Conservation (phyloP, 2,329 filamentous ascomycete species). For the Ophiostoma piceae region DNA sequence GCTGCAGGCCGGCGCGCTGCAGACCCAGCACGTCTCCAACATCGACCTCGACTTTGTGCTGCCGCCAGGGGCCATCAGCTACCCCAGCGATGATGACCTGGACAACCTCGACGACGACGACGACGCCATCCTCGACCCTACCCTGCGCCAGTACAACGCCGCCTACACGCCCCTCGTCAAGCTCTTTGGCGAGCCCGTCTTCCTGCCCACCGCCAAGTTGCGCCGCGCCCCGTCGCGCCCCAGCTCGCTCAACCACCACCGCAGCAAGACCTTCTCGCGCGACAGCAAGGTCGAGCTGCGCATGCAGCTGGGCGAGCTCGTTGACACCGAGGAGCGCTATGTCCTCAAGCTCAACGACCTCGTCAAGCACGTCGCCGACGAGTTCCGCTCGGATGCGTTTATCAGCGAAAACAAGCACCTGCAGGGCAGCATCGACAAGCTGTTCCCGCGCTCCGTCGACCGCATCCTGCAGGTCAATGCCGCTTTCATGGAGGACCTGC, state of each 20-base stretch:
- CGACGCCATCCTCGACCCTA: constrained; percentile 61
- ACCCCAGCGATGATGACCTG: constrained; percentile 53
- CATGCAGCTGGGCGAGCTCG: constrained; percentile 81
- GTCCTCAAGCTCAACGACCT: constrained; percentile 81
- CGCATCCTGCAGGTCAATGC: constrained; percentile 77
- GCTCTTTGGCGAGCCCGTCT: constrained; percentile 75
- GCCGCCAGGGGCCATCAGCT: constrained; percentile 65
- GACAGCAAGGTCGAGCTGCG: constrained; percentile 80
- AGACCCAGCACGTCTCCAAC: constrained; percentile 76
- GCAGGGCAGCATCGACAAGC: constrained; percentile 63
- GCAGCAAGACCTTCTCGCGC: constrained; percentile 69
- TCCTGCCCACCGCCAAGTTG: constrained; percentile 78
- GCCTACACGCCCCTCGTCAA: constrained; percentile 71
- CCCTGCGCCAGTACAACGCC: constrained; percentile 62
- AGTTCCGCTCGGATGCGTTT: constrained; percentile 68
- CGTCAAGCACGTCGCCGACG: constrained; percentile 71
- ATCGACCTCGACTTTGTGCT: constrained; percentile 83
- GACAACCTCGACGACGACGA: constrained; percentile 46
- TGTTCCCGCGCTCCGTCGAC: constrained; percentile 79
- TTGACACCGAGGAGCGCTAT: constrained; percentile 92
- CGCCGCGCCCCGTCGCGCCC: constrained; percentile 83
- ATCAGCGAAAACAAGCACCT: constrained; percentile 65
- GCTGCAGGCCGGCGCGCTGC: constrained; percentile 66
- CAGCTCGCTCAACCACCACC: constrained; percentile 60
- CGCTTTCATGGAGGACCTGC: constrained; percentile 71